These are phyloP conservation scores for Colletotrichum liriopes DNA, from an alignment of 2,329 filamentous ascomycete genomes.

Conservation along the genomic window DNA sequence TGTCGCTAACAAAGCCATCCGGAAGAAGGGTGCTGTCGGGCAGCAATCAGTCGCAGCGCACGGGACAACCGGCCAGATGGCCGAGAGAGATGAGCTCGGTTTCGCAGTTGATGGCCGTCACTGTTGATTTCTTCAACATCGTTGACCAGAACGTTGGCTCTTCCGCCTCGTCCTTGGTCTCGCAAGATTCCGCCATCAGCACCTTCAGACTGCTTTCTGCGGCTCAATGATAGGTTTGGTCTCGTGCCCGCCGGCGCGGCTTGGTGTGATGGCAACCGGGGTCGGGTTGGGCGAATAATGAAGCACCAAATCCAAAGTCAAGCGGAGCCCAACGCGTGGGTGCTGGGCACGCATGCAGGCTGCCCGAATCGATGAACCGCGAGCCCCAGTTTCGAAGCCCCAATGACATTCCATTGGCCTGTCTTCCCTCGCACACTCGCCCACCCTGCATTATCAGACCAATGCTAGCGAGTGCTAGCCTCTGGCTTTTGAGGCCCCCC, in stretches of 20 bases:
- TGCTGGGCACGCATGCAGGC: constrained; percentile 44
- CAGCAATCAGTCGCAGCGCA: background rate
- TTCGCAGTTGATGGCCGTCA: background rate
- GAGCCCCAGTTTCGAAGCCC: constrained; percentile 18
- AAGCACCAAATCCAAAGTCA: background rate
- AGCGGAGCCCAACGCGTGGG: constrained; percentile 38
- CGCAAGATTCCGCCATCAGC: background rate
- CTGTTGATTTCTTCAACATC: background rate
- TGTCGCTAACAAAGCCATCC: background rate
- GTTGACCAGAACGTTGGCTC: background rate
- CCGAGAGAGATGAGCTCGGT: background rate
- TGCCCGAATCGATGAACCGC: constrained; percentile 20
- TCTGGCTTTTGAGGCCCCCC: constrained; percentile 42
- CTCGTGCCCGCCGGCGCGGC: constrained; percentile 19
- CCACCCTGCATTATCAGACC: constrained; percentile 28
- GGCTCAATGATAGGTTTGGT: constrained; percentile 23
- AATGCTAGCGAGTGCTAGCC: constrained; percentile 24
- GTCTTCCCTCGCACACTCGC: constrained; percentile 7
- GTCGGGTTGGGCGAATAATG: constrained; percentile 29
- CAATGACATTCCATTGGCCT: constrained; percentile 27
- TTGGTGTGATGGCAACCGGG: constrained; percentile 23
- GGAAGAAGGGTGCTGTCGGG: background rate
- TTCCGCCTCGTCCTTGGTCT: background rate
- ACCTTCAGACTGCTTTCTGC: background rate
- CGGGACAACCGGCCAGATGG: background rate